Percentiles rank a stretch among this genome's conserved stretches.
These are phyloP conservation scores for Brassica cretica DNA, from an alignment of 345 rosid species.

Conservation along the genomic window DNA sequence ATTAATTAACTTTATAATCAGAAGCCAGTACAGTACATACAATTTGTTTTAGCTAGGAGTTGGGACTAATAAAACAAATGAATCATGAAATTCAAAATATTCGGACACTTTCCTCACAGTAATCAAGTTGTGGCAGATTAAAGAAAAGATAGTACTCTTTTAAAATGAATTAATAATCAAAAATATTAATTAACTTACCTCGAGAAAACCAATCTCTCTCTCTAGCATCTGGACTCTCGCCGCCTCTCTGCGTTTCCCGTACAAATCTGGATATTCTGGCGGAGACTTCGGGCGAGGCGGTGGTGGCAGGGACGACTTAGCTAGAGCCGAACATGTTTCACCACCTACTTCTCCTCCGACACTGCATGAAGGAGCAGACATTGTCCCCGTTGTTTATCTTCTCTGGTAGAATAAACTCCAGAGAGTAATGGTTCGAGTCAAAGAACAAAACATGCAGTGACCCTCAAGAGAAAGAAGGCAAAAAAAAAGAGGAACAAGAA, in stretches of 20 bases:
- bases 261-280: constrained; percentile 94
- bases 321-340: constrained; percentile 40
- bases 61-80: constrained; percentile 2
- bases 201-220: constrained; percentile 84
- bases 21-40: constrained; percentile 7
- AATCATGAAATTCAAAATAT: constrained; percentile 37
- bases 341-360: constrained; percentile 19
- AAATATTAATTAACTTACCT: constrained; percentile 49
- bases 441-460: constrained; percentile 24
- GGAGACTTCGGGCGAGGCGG: constrained; percentile 90
- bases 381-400: constrained; percentile 16
- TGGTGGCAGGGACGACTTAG: constrained; percentile 52
- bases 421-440: constrained; percentile 13
- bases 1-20: constrained; percentile 1
- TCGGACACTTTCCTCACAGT: constrained; percentile 32
- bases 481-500: constrained; percentile 35
- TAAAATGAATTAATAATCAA: neutral
- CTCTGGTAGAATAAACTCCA: neutral
- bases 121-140: constrained; percentile 33
- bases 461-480: neutral
- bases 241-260: constrained; percentile 74
- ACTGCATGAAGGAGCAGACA: constrained; percentile 45
- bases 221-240: constrained; percentile 87
- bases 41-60: neutral
- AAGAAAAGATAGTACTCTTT: constrained; percentile 1